Conservation (phyloP, 441 rosid species). For the Bruguiera hainesii region DNA sequence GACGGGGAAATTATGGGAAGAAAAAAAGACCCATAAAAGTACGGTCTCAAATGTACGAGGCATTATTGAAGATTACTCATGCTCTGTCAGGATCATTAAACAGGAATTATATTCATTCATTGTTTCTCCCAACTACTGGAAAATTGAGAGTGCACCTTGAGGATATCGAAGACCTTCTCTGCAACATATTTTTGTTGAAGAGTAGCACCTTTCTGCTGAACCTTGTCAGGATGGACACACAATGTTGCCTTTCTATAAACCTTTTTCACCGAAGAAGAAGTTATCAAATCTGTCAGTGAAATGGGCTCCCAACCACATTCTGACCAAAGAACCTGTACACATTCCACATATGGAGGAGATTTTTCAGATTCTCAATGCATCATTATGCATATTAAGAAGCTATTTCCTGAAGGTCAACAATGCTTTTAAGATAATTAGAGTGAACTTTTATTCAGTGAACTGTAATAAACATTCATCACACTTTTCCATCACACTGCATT, state of each 20-base stretch:
- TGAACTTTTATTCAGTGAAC: no score
- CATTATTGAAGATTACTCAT: no score
- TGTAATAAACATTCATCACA: no score
- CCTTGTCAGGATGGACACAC: slow-evolving; percentile 93
- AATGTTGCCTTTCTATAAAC: slow-evolving; percentile 80
- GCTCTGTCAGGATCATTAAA: no score
- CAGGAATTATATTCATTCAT: neutral
- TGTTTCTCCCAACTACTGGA: neutral
- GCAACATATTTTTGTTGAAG: slow-evolving; percentile 85
- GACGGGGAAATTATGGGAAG: no score
- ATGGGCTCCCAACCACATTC: slow-evolving; percentile 85
- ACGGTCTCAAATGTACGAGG: no score
- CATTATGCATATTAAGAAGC: neutral
- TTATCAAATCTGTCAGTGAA: slow-evolving; percentile 80
- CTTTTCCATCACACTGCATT: no score
- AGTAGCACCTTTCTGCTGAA: slow-evolving; percentile 95
- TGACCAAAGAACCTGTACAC: slow-evolving; percentile 79
- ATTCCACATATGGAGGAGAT: slow-evolving; percentile 1
- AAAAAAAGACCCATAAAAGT: no score
- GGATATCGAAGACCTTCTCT: slow-evolving; percentile 93
- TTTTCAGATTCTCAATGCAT: neutral
- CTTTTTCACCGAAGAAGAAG: slow-evolving; percentile 75
- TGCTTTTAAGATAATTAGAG: no score
- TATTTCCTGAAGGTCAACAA: no score
- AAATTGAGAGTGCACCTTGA: slow-evolving; percentile 56